Evolutionary conservation across 768 basidiomycete genomes (phyloP).

Genomic region (Thelephora aurantiotincta): DNA sequence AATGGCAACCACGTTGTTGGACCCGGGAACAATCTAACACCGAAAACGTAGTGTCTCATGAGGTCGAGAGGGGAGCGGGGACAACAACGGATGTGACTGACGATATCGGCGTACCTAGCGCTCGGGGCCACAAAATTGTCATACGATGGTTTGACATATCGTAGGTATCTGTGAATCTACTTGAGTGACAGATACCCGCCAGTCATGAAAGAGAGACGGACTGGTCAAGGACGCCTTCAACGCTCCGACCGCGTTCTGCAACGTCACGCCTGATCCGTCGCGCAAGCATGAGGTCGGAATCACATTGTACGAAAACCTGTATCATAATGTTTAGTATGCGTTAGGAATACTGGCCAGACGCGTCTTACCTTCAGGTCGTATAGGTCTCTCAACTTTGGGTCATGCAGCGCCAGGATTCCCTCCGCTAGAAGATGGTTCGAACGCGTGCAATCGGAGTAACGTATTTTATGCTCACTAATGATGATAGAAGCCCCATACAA

Average conservation of each 20-base stretch:
- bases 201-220: slow-evolving; percentile 17
- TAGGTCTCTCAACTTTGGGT: slow-evolving; percentile 59
- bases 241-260: slow-evolving; percentile 72
- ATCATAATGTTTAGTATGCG: background rate
- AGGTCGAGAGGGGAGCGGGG: background rate
- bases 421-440: slow-evolving; percentile 36
- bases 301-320: slow-evolving; percentile 82
- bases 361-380: slow-evolving; percentile 76
- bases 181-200: background rate
- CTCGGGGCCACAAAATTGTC: slow-evolving; percentile 91
- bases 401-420: slow-evolving; percentile 83
- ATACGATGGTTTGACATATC: slow-evolving; percentile 89
- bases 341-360: background rate
- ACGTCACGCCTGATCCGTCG: slow-evolving; percentile 82
- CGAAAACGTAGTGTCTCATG: background rate
- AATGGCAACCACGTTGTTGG: slow-evolving; percentile 79
- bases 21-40: slow-evolving; percentile 88
- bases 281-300: slow-evolving; percentile 95
- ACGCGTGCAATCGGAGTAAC: background rate
- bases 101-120: slow-evolving; percentile 80
- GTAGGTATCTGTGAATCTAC: slow-evolving; percentile 50
- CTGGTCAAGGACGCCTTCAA: slow-evolving; percentile 86
- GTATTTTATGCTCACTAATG: slow-evolving; percentile 33
- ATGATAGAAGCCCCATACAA: slow-evolving; percentile 89
- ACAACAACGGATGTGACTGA: slow-evolving; percentile 16